Evolutionary conservation across 495 filamentous ascomycete genomes (phyloP), one percentile per base, ranked within the genome.

Genomic region (Pseudomonodictys pantanalensis): DNA sequence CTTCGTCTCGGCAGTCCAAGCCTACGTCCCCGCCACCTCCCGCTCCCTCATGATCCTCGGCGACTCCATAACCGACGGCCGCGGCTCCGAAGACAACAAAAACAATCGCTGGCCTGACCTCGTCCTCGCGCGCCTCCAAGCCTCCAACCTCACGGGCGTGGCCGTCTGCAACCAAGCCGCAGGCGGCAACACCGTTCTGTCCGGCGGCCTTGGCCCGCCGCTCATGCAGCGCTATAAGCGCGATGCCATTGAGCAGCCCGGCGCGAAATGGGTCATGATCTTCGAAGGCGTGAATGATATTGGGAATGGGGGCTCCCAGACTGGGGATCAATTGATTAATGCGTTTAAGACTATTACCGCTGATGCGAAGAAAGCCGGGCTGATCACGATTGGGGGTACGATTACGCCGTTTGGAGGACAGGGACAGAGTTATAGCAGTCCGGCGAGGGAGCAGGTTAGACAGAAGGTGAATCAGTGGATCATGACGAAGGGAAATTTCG

Each of bases 251-350:
- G 65, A 76, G 0, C 78, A 81, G 8, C 72, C 79, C 0, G 80
- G 80, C 8, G 78, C 85, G 6, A 74, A 75, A 60, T 88, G 83
- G 64, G 81, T 79, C 28, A 78, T 90, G 72, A 78, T 90, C 30
- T 90, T 90, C 70, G 81, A 86, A 71, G 87, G 86, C 18, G 84
- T 89, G 20, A 91, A 90, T 69, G 87, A 90, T 68, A 87, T 87
- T 43, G 85, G 86, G 25, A 71, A 71, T 7, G 81, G 76, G 1
- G 74, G 70, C 22, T 58, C 77, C 0, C 78, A 82, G 57, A 51
- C 69, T 3, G 69, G 65, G 0, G 73, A 75, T 2, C 85, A 87
- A 62, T 65, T 90, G 2, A 79, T 84, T 33, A 71, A 73, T 3
- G 81, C 81, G 9, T 89, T 80, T 65, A 69, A 75, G 56, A 80